These are phyloP conservation scores for Camellia sinensis DNA, from an alignment of 148 eudicot species.

Conservation along the genomic window DNA sequence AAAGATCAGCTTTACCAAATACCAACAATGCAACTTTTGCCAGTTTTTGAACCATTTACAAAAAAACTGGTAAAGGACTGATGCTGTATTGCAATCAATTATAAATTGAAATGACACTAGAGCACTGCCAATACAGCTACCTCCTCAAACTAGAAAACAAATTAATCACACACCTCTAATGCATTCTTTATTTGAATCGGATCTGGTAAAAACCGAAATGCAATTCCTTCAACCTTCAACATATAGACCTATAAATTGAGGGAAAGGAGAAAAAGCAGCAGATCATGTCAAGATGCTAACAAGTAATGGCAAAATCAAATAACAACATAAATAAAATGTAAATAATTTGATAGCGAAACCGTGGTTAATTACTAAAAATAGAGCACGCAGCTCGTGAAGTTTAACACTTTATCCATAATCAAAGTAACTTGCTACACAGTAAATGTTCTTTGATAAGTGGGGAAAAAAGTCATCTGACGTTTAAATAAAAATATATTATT, in stretches of 20 bases:
- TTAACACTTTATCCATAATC: background rate
- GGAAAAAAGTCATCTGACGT: background rate
- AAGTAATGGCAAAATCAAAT: background rate
- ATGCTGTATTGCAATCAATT: background rate
- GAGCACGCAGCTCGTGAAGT: background rate
- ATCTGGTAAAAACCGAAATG: constrained; percentile 95
- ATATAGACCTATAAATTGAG: constrained; percentile 58
- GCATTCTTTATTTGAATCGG: constrained; percentile 96
- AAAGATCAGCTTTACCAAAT: background rate
- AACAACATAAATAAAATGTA: background rate
- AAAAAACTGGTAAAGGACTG: background rate
- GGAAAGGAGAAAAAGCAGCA: constrained; percentile 2
- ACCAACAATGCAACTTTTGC: background rate
- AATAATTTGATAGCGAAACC: background rate
- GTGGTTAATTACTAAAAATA: background rate
- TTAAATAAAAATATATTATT: background rate
- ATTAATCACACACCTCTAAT: constrained; percentile 53
- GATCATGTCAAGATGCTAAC: background rate
- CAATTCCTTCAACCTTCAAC: constrained; percentile 95
- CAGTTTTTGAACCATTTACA: background rate
- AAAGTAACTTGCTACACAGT: background rate
- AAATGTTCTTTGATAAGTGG: background rate
- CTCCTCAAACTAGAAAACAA: constrained; percentile 6
- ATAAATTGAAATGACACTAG: constrained; percentile 5
- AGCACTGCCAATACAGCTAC: background rate